A percentile compares a stretch with the other conserved stretches of the same genome.
Conservation (phyloP, 2,329 filamentous ascomycete genomes). For the Aureobasidium sp. region DNA sequence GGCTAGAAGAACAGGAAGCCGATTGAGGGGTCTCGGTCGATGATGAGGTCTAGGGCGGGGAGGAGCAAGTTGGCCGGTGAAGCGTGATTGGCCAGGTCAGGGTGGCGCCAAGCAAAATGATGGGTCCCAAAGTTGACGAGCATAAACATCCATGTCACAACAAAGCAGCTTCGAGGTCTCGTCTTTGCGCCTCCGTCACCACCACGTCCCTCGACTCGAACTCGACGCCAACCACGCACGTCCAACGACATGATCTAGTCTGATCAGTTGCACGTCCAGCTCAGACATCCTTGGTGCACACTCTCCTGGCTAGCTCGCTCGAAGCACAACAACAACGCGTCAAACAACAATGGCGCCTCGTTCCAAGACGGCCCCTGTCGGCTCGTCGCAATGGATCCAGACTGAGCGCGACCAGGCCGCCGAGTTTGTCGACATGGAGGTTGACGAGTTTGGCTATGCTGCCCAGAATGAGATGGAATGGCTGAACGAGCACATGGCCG, state of each 20-base stretch:
- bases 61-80: background rate
- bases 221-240: background rate
- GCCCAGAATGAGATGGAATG: slow-evolving; percentile 93
- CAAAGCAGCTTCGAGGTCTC: slow-evolving; percentile 8
- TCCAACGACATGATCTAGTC: slow-evolving; percentile 5
- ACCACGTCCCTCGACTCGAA: background rate
- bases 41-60: background rate
- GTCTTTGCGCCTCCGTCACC: background rate
- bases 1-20: background rate
- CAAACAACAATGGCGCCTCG: slow-evolving; percentile 19
- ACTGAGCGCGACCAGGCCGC: slow-evolving; percentile 74
- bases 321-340: slow-evolving; percentile 22
- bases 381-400: slow-evolving; percentile 61
- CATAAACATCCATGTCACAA: slow-evolving; percentile 13
- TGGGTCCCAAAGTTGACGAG: slow-evolving; percentile 1
- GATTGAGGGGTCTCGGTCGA: slow-evolving; percentile 6
- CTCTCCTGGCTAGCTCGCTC: background rate
- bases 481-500: slow-evolving; percentile 97
- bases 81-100: background rate
- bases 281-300: slow-evolving; percentile 1
- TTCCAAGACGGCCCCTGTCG: slow-evolving; percentile 23
- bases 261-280: slow-evolving; percentile 4
- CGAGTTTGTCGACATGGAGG: slow-evolving; percentile 70
- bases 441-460: slow-evolving; percentile 88
- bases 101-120: background rate